A percentile compares a stretch with the other conserved stretches of the same genome.
phyloP scores from a whole-genome alignment of 345 rosid species.

The Eucalyptus caleyi region DNA sequence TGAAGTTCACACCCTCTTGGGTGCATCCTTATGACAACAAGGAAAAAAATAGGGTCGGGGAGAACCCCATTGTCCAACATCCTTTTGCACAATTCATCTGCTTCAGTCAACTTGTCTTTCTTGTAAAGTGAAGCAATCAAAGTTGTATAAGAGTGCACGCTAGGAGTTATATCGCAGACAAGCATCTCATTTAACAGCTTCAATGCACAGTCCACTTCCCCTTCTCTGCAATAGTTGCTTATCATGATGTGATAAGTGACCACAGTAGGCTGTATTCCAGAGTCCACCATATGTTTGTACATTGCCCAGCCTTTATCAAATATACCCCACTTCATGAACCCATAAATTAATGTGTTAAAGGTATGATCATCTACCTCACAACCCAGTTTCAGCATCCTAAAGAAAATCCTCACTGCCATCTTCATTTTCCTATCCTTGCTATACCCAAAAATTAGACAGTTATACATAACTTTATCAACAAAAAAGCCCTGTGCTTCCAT shows the following conservation, averaged over 20 bases:
- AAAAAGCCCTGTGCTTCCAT: constrained; percentile 45
- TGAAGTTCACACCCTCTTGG: constrained; percentile 40
- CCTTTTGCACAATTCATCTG: constrained; percentile 23
- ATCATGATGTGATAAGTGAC: constrained; percentile 46
- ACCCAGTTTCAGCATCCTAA: constrained; percentile 50
- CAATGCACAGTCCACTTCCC: constrained; percentile 40
- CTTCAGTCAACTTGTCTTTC: constrained; percentile 28
- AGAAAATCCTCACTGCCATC: constrained; percentile 47
- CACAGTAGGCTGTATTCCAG: constrained; percentile 20
- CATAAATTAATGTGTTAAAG: constrained; percentile 52
- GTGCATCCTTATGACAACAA: constrained; percentile 39
- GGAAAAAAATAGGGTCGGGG: constrained; percentile 55
- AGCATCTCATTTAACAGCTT: constrained; percentile 24
- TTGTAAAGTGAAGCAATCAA: constrained; percentile 35
- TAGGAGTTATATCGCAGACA: constrained; percentile 11
- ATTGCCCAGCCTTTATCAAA: constrained; percentile 36
- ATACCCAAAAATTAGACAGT: constrained; percentile 38
- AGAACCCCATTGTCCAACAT: constrained; percentile 40
- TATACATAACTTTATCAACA: constrained; percentile 49
- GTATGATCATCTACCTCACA: constrained; percentile 42
- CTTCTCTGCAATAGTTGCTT: constrained; percentile 41
- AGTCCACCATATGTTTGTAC: constrained; percentile 26
- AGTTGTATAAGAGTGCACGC: constrained; percentile 44
- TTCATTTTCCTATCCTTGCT: constrained; percentile 40
- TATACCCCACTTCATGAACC: constrained; percentile 39